phyloP scores from a whole-genome alignment of 495 filamentous ascomycete species.

The Neurospora sp. region DNA sequence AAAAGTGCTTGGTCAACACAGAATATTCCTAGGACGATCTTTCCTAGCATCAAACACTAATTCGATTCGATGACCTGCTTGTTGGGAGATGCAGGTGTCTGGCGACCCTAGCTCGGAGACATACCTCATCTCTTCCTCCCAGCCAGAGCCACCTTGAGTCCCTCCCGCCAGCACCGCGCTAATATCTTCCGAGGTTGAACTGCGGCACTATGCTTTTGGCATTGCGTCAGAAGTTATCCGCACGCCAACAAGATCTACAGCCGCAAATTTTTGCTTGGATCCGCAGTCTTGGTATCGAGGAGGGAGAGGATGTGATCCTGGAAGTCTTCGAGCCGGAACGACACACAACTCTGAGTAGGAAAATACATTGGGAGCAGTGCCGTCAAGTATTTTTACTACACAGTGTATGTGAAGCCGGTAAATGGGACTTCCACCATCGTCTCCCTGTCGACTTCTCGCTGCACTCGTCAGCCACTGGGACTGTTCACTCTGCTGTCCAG shows the following conservation, averaged over 20 bases:
- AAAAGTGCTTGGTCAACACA: not conserved
- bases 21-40: not conserved
- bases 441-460: not conserved
- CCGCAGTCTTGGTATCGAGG: not conserved
- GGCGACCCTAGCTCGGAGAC: not conserved
- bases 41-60: not conserved
- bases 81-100: not conserved
- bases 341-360: not conserved
- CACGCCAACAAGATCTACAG: not conserved
- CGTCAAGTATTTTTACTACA: not conserved
- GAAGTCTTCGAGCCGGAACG: not conserved
- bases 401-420: not conserved
- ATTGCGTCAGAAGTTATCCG: not conserved
- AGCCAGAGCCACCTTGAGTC: no score
- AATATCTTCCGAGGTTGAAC: not conserved
- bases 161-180: not conserved
- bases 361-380: not conserved
- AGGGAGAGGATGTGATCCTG: not conserved
- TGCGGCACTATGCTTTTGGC: not conserved
- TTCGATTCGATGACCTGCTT: not conserved
- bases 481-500: not conserved
- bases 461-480: not conserved
- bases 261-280: not conserved
- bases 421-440: not conserved
- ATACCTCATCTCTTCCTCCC: not conserved